Percentiles rank a stretch among this genome's conserved stretches.
Conservation (phyloP, 352 stramenopile species). For the Albugo laibachii region DNA sequence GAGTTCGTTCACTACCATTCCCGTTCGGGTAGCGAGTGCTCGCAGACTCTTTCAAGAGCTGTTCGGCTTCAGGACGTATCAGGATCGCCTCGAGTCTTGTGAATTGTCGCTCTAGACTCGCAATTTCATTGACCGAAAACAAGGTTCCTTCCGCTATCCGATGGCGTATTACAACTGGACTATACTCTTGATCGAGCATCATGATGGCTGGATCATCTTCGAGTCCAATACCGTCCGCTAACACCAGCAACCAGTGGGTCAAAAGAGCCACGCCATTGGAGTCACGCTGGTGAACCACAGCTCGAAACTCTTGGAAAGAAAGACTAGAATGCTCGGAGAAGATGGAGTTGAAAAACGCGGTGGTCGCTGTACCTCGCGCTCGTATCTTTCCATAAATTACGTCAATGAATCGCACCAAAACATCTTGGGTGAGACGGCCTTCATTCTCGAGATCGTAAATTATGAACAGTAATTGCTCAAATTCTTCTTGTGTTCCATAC, state of each 20-base stretch:
- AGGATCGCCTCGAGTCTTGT: conserved; percentile 24
- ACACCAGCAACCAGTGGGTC: conserved; percentile 35
- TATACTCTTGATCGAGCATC: conserved; percentile 57
- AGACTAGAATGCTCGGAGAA: conserved; percentile 23
- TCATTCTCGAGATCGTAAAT: conserved; percentile 66
- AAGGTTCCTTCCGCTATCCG: conserved; percentile 47
- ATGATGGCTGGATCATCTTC: conserved; percentile 54
- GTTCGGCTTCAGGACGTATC: conserved; percentile 22
- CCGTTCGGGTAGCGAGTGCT: no score
- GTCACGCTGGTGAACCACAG: conserved; percentile 32
- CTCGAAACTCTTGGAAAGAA: conserved; percentile 39
- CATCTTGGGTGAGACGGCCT: conserved; percentile 37
- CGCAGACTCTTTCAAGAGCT: conserved; percentile 15
- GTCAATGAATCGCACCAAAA: conserved; percentile 67
- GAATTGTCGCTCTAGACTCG: conserved; percentile 56
- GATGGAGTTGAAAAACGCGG: conserved; percentile 32
- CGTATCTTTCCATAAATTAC: conserved; percentile 55
- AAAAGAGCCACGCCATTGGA: conserved; percentile 25
- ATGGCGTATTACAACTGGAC: conserved; percentile 57
- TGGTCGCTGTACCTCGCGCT: conserved; percentile 18
- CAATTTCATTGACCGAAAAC: conserved; percentile 54
- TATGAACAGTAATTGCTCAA: conserved; percentile 55
- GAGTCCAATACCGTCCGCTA: conserved; percentile 40
- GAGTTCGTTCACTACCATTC: no score
- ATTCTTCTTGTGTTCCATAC: conserved; percentile 46